Base-by-base conservation (phyloP, 805 yeast species). In the Ogataea pini region DNA sequence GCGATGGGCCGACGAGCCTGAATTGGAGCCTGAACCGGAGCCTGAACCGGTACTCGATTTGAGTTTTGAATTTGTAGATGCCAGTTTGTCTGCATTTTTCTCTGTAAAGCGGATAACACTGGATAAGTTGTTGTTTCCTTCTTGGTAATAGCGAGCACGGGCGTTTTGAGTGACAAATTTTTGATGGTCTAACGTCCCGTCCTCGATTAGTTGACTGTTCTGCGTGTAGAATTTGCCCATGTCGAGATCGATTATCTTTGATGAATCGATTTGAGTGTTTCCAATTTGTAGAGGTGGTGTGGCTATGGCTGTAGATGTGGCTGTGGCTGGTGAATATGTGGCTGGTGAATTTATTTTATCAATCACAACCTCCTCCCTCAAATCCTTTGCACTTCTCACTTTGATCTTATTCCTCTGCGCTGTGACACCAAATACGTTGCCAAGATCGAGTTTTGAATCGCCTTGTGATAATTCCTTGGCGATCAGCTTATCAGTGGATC, bases 191-290 rank as follows among this genome's bases (percentile, higher is more conserved):
- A 72, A 58, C 18, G 62, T 62, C 1, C 77, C 78, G 1, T 56
- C 43, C 20, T 52, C 56, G 12, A 65, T 65, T 32, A 64, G 52
- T 13, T 56, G 38, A 22, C 59, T 61, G 49, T 74, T 72, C 22
- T 59, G 49, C 10, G 56, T 44, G 47, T 75, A 75, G 48, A 72
- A 74, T 10, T 68, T 61, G 42, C 61, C 65, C 55, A 75, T 64
- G 46, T 63, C 59, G 49, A 72, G 62, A 17, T 73, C 75, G 8
- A 65, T 40, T 10, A 70, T 53, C 13, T 65, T 49, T 10, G 66
- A 42, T n/a, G 50, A 50, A 25, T 54, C 62, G 19, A 49, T 37
- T 20, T 48, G 29, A 3, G 29, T 38, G 36, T 41, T 42, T 24
- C 31, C 48, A 32, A 19, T 36, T 42, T 10, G 40, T 17, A 12